Conservation (phyloP, 2,329 filamentous ascomycete genomes). For the Blumeriella jaapii region DNA sequence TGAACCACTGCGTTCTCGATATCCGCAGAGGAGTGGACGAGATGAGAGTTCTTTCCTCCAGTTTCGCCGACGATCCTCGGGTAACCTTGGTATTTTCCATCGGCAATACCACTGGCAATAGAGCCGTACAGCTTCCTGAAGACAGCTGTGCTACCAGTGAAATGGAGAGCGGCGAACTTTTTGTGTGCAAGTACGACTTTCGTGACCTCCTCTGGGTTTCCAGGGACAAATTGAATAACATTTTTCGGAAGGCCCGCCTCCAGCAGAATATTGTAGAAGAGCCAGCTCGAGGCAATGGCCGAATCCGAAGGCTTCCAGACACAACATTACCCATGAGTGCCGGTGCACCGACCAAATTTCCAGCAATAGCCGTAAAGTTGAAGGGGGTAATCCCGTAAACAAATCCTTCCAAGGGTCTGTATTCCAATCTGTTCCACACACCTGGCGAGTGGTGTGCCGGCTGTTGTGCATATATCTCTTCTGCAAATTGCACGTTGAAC, state of each 20-base stretch:
- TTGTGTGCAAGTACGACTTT: constrained; percentile 63
- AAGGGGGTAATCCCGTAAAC: constrained; percentile 91
- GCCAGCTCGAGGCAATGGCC: constrained; percentile 81
- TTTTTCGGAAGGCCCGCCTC: constrained; percentile 83
- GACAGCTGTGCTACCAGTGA: constrained; percentile 84
- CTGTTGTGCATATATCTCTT: constrained; percentile 82
- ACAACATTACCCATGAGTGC: constrained; percentile 90
- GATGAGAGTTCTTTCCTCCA: constrained; percentile 87
- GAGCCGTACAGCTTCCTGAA: constrained; percentile 83
- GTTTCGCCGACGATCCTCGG: constrained; percentile 85
- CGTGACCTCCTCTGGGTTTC: constrained; percentile 76
- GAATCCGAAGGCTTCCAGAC: constrained; percentile 93
- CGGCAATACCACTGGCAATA: constrained; percentile 70
- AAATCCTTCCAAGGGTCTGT: constrained; percentile 85
- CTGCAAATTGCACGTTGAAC: constrained; percentile 89
- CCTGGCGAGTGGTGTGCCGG: constrained; percentile 72
- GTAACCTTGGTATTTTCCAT: constrained; percentile 74
- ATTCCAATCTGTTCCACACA: constrained; percentile 85
- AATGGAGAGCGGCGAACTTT: constrained; percentile 85
- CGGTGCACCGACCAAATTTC: constrained; percentile 72
- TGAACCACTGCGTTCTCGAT: constrained; percentile 68
- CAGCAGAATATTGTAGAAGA: constrained; percentile 79
- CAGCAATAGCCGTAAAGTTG: constrained; percentile 94
- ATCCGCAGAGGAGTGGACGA: constrained; percentile 68
- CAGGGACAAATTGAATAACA: constrained; percentile 89